A percentile compares a stretch with the other conserved stretches of the same genome.
These are phyloP conservation scores for Deinandra increscens DNA, from an alignment of 129 eudicot genomes.

Conservation along the genomic window DNA sequence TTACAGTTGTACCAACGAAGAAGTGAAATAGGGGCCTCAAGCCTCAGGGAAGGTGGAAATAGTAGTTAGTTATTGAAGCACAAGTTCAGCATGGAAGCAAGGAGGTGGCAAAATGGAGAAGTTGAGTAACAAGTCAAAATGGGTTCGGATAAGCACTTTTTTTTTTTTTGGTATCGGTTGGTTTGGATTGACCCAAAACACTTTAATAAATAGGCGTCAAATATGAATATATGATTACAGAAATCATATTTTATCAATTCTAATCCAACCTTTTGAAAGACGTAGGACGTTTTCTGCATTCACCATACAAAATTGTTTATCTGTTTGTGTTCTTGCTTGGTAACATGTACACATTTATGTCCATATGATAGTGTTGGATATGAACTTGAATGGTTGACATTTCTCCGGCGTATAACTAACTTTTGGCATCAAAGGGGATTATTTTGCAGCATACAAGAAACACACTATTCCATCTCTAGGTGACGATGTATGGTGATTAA, in stretches of 20 bases:
- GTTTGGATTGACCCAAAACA: not conserved
- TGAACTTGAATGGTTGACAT: not conserved
- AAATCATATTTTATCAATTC: too few relatives aligned
- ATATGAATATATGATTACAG: too few relatives aligned
- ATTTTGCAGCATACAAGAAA: conserved; percentile 40
- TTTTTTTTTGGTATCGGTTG: not conserved
- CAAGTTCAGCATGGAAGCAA: conserved; percentile 50
- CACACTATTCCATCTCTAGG: conserved; percentile 33
- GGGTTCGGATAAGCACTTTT: too few relatives aligned
- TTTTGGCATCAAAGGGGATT: conserved; percentile 6
- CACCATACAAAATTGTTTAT: not conserved
- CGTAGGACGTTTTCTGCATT: not conserved
- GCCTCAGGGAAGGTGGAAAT: conserved; percentile 75
- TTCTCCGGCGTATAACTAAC: not conserved
- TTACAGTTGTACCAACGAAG: conserved; percentile 53
- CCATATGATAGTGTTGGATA: conserved; percentile 8
- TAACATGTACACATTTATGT: not conserved
- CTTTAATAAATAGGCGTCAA: too few relatives aligned
- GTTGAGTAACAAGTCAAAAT: too few relatives aligned
- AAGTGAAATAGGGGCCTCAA: conserved; percentile 50
- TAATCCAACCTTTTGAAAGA: too few relatives aligned
- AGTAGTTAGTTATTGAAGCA: conserved; percentile 71
- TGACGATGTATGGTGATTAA: conserved; percentile 45
- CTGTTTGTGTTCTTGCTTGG: not conserved
- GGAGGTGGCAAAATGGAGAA: not conserved